These are phyloP conservation scores for Colletotrichum trifolii DNA, from an alignment of 2,329 filamentous ascomycete genomes.

Conservation along the genomic window DNA sequence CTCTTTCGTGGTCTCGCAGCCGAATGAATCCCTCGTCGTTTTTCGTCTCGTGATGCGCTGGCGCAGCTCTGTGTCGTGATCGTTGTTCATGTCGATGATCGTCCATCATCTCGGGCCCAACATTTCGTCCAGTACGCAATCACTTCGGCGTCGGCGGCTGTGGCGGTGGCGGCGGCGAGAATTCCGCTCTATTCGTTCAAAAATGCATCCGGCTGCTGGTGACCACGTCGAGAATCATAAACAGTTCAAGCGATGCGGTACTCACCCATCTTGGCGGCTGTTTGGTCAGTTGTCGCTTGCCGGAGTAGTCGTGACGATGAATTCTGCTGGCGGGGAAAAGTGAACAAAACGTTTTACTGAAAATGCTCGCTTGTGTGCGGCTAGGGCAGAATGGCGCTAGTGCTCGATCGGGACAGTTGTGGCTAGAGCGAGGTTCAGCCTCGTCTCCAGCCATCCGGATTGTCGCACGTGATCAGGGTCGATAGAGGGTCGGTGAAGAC, in stretches of 20 bases:
- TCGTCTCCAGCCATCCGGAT: conserved; percentile 11
- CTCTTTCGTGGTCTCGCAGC: conserved; percentile 22
- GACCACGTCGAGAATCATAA: conserved; percentile 14
- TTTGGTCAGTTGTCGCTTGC: conserved; percentile 38
- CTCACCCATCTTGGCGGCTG: conserved; percentile 40
- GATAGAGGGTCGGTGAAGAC: background rate
- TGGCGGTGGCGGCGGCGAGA: conserved; percentile 4
- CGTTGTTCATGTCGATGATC: background rate
- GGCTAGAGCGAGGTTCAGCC: conserved; percentile 28
- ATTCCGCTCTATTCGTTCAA: background rate
- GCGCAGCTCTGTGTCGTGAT: background rate
- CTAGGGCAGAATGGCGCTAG: conserved; percentile 34
- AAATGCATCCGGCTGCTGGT: conserved; percentile 20
- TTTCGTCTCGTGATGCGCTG: background rate
- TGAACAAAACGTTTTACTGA: conserved; percentile 34
- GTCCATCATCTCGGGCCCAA: conserved; percentile 18
- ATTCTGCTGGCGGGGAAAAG: conserved; percentile 28
- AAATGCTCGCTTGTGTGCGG: conserved; percentile 37
- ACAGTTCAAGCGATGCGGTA: conserved; percentile 10
- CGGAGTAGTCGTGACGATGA: conserved; percentile 38
- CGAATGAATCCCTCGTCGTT: conserved; percentile 8
- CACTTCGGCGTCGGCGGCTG: conserved; percentile 15
- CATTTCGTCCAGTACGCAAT: conserved; percentile 21
- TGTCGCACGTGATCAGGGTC: conserved; percentile 25
- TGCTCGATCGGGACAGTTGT: conserved; percentile 7